Evolutionary conservation across 2,329 filamentous ascomycete genomes (phyloP).

Genomic region (Diaporthe nobilis): DNA sequence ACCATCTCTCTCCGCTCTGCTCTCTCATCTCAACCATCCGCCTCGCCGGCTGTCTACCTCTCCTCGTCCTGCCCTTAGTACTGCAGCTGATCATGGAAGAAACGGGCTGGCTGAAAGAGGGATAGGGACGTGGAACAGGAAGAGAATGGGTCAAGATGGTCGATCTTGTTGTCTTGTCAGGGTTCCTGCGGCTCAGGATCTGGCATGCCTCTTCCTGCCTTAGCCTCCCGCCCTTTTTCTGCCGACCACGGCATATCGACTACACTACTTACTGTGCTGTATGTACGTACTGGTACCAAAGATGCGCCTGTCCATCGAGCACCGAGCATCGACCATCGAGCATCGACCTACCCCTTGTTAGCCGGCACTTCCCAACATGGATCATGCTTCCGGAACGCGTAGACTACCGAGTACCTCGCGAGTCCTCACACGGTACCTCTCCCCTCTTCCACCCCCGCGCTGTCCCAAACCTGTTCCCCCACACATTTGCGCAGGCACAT

Average conservation of each 20-base stretch:
- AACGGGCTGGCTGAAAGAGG: background rate
- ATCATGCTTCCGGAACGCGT: constrained; percentile 2
- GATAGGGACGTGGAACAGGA: background rate
- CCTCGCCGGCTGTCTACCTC: no score
- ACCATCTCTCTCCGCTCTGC: background rate
- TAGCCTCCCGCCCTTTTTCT: no score
- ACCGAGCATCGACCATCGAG: background rate
- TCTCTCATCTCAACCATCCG: background rate
- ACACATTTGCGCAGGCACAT: background rate
- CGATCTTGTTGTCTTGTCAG: no score
- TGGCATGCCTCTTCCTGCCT: no score
- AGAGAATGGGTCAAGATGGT: background rate
- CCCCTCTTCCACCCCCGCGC: background rate
- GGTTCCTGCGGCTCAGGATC: no score
- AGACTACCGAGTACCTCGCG: no score
- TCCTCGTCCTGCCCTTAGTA: no score
- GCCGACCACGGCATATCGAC: background rate
- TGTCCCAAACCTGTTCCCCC: background rate
- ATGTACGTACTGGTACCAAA: background rate
- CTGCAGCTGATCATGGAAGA: background rate
- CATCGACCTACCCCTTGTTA: background rate
- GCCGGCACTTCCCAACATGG: constrained; percentile 23
- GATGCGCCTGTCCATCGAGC: background rate
- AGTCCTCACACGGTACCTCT: background rate
- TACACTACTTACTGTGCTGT: background rate